Evolutionary conservation across 768 basidiomycete species (phyloP).

Genomic region (Holtermanniella nyarrowii): DNA sequence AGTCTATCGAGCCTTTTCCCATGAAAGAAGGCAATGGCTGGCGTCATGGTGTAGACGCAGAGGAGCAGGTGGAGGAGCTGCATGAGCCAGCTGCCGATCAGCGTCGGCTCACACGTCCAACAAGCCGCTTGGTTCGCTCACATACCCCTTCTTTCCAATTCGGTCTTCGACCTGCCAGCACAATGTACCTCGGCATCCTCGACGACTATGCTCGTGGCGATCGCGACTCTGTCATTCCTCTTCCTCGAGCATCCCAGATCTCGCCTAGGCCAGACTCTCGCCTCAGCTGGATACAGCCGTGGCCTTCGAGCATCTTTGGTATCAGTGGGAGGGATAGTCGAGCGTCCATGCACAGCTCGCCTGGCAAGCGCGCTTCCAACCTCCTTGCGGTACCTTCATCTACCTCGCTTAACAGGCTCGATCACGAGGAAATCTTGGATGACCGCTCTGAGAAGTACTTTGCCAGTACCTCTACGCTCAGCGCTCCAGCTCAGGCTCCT

Average conservation of each 20-base stretch:
- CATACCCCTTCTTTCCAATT: slow-evolving; percentile 14
- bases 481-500: too few relatives aligned
- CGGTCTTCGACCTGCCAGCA: slow-evolving; percentile 18
- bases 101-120: neutral
- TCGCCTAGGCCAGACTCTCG: neutral
- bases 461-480: neutral
- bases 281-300: neutral
- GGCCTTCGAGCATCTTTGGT: neutral
- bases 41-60: slow-evolving; percentile 40
- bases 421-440: neutral
- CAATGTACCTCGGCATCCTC: slow-evolving; percentile 29
- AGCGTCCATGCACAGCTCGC: neutral
- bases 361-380: neutral
- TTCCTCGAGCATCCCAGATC: neutral
- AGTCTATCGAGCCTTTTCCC: slow-evolving; percentile 44
- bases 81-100: slow-evolving; percentile 10
- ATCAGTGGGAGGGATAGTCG: neutral
- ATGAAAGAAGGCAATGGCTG: slow-evolving; percentile 38
- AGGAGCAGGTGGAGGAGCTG: slow-evolving; percentile 48
- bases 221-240: slow-evolving; percentile 2
- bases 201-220: slow-evolving; percentile 25
- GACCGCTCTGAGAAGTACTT: neutral
- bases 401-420: too few relatives aligned
- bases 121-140: neutral
- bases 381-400: neutral